Evolutionary conservation across 345 rosid species (phyloP).

Genomic region (Eutrema japonicum): DNA sequence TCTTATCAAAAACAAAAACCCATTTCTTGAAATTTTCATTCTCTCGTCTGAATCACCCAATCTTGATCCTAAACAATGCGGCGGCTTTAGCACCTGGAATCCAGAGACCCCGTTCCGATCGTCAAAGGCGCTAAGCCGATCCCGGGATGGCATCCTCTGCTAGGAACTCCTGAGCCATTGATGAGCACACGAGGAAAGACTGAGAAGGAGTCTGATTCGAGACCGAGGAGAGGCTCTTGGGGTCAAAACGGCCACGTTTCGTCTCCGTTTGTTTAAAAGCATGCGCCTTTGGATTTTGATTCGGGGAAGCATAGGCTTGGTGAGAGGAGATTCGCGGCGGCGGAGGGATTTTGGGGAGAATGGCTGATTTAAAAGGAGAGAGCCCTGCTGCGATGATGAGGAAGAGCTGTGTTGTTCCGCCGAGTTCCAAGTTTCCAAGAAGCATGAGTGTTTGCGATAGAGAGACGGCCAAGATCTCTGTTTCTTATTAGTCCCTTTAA

Average conservation of each 20-base stretch:
- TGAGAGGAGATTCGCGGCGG: too few relatives aligned
- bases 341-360: conserved; percentile 71
- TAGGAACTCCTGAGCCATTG: too few relatives aligned
- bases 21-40: conserved; percentile 27
- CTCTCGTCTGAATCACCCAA: not conserved
- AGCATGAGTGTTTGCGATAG: conserved; percentile 80
- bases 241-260: not conserved
- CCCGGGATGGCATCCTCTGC: too few relatives aligned
- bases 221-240: conserved; percentile 75
- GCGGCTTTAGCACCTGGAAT: conserved; percentile 83
- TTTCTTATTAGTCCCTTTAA: too few relatives aligned
- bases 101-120: not conserved
- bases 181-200: too few relatives aligned
- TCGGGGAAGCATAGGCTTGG: too few relatives aligned
- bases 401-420: conserved; percentile 74
- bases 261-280: too few relatives aligned
- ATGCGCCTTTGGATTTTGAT: too few relatives aligned
- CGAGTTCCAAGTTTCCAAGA: conserved; percentile 69
- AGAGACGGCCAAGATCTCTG: conserved; percentile 48
- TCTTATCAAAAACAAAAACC: not conserved
- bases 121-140: too few relatives aligned
- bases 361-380: conserved; percentile 62
- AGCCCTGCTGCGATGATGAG: conserved; percentile 66
- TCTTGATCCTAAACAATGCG: conserved; percentile 49
- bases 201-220: conserved; percentile 41